phyloP scores from a whole-genome alignment of 164 flowering plant genomes.

The Protea cynaroides region DNA sequence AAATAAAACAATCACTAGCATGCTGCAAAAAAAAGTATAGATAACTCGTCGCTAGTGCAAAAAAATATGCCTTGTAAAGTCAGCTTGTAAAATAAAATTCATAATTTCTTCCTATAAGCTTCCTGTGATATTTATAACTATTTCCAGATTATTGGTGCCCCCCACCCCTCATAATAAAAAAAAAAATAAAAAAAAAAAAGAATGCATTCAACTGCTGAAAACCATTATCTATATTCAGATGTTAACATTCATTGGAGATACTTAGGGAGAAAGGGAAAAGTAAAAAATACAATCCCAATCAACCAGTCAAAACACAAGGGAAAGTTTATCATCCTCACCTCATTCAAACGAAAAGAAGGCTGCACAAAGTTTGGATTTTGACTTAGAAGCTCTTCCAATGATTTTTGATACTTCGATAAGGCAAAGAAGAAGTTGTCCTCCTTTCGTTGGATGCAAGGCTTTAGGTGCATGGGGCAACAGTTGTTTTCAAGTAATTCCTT shows the following conservation, averaged over 20 bases:
- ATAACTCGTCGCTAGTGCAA: too few species aligned
- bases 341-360: constrained; percentile 81
- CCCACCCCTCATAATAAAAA: too few species aligned
- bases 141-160: too few species aligned
- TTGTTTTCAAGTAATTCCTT: constrained; percentile 78
- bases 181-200: too few species aligned
- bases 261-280: neutral
- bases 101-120: too few species aligned
- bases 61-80: too few species aligned
- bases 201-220: too few species aligned
- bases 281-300: neutral
- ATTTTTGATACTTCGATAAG: constrained; percentile 75
- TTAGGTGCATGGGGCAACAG: constrained; percentile 81
- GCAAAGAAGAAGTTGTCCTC: constrained; percentile 96
- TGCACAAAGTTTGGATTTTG: constrained; percentile 75
- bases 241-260: too few species aligned
- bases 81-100: too few species aligned
- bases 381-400: constrained; percentile 54
- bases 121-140: too few species aligned
- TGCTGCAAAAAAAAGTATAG: neutral
- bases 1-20: neutral
- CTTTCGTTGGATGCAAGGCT: constrained; percentile 79
- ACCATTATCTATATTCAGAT: too few species aligned
- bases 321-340: constrained; percentile 34
- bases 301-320: neutral